Percentiles rank a stretch among this genome's conserved stretches.
Evolutionary conservation across 768 basidiomycete genomes (phyloP).

Genomic region (Termitomyces sp.): DNA sequence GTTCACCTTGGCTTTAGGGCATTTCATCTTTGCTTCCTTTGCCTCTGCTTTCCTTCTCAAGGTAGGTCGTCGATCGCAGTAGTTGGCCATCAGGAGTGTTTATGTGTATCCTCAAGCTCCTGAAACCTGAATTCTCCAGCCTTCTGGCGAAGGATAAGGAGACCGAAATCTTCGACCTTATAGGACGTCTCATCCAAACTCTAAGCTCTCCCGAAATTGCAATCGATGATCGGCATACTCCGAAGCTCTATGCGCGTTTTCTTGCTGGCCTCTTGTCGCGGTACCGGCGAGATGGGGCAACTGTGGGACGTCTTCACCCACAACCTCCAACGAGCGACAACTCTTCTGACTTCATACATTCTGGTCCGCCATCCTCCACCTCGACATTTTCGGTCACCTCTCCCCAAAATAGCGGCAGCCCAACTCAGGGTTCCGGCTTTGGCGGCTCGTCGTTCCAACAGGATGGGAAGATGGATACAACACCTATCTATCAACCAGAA

Average conservation of each 20-base stretch:
- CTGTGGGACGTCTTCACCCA: slow-evolving; percentile 48
- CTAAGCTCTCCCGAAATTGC: slow-evolving; percentile 68
- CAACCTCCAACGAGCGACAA: slow-evolving; percentile 38
- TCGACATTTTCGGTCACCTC: slow-evolving; percentile 23
- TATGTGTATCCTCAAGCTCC: slow-evolving; percentile 35
- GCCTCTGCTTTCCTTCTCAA: slow-evolving; percentile 82
- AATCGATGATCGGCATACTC: slow-evolving; percentile 78
- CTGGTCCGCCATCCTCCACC: slow-evolving; percentile 16
- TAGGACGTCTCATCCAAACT: slow-evolving; percentile 66
- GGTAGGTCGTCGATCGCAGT: slow-evolving; percentile 29
- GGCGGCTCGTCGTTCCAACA: slow-evolving; percentile 10
- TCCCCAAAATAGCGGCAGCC: slow-evolving; percentile 14
- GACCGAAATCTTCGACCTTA: slow-evolving; percentile 65
- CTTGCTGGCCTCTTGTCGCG: slow-evolving; percentile 64
- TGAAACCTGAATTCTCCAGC: slow-evolving; percentile 68
- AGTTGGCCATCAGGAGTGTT: neutral
- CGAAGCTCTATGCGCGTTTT: slow-evolving; percentile 76
- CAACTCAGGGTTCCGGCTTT: slow-evolving; percentile 14
- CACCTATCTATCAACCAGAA: slow-evolving; percentile 40
- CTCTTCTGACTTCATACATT: slow-evolving; percentile 12
- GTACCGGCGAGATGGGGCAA: slow-evolving; percentile 64
- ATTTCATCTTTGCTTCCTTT: slow-evolving; percentile 76
- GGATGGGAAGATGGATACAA: slow-evolving; percentile 23
- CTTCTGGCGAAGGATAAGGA: slow-evolving; percentile 59
- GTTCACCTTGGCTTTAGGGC: slow-evolving; percentile 31